These are phyloP conservation scores for Brassica carinata DNA, from an alignment of 345 rosid species.

Conservation along the genomic window DNA sequence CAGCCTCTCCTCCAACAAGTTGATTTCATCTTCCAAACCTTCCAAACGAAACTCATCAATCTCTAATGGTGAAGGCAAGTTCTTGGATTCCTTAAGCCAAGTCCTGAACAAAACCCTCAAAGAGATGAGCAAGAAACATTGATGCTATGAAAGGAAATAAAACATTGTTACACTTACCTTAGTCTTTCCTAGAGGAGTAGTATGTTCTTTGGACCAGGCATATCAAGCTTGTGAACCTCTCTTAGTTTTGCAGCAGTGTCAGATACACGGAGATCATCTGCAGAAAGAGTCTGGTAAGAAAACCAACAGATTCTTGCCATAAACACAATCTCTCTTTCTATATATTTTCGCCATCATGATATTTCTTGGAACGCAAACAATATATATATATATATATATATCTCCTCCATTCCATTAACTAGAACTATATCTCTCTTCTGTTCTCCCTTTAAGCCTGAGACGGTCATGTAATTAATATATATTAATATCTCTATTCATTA, in stretches of 20 bases:
- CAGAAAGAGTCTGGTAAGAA: slow-evolving; percentile 78
- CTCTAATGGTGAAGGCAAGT: slow-evolving; percentile 51
- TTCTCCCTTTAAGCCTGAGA: too few relatives aligned
- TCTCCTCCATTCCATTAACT: too few relatives aligned
- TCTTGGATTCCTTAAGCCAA: slow-evolving; percentile 66
- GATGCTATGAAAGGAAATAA: neutral
- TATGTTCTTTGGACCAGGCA: slow-evolving; percentile 63
- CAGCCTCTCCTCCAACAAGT: slow-evolving; percentile 54
- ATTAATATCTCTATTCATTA: too few relatives aligned
- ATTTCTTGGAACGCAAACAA: slow-evolving; percentile 24
- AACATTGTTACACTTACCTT: slow-evolving; percentile 46
- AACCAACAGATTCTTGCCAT: slow-evolving; percentile 25
- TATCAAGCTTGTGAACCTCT: slow-evolving; percentile 80
- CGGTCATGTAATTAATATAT: too few relatives aligned
- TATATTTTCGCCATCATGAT: neutral
- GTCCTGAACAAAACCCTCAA: slow-evolving; percentile 39
- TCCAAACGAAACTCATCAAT: slow-evolving; percentile 59
- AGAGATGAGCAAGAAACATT: neutral
- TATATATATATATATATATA: too few relatives aligned
- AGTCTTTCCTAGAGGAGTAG: slow-evolving; percentile 69
- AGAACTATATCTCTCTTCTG: too few relatives aligned
- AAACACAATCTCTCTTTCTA: slow-evolving; percentile 22
- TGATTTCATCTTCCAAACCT: slow-evolving; percentile 59
- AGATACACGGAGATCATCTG: slow-evolving; percentile 68
- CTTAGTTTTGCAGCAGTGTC: slow-evolving; percentile 72